Base-by-base conservation (phyloP, 768 basidiomycete species). In the Suillus plorans region DNA sequence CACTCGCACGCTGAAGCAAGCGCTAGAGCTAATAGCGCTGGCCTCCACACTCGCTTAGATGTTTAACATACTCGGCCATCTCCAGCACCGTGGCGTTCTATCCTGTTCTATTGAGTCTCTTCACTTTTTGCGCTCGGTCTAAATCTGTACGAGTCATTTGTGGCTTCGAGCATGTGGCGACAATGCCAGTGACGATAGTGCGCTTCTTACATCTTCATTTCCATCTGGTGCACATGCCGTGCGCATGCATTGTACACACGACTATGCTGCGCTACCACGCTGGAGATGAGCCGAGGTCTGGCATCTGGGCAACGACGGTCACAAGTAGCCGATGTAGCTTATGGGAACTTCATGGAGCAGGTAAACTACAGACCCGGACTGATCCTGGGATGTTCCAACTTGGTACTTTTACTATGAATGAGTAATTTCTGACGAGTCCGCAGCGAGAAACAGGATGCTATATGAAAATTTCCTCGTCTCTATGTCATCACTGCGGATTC, bases 371-470 rank as follows among this genome's bases (percentile, higher is more conserved):
- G 28, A 22, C 25, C 25, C 5, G 28, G 41, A 44, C 16, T 59
- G 41, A 22, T 57, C n/a, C n/a, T 36, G 55, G 36, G 34, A 57
- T 22, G 14, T 34, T 14, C 16, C 20, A 58, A 5, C 14, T 18
- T n/a, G 9, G 36, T 62, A 57, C 36, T 10, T 36, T 36, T 36
- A 20, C 7, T 22, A 28, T 52, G 47, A 52, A 31, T 60, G 45
- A 61, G 34, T 37, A 16, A 53, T 50, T 14, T 25, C 37, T 14
- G 49, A 31, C 34, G 36, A 50, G 22, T 58, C 61, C 61, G 61
- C 25, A 53, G 61, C 57, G 31, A 44, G 63, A 49, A 62, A 31
- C 60, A 60, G 37, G 59, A 63, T 16, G 8, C 42, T 31, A 47
- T 31, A 31, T 31, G 31, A 31, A 7, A 31, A 31, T 31, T 31